Base-by-base conservation (phyloP, 2,329 filamentous ascomycete genomes). In the Colletotrichum sp. region DNA sequence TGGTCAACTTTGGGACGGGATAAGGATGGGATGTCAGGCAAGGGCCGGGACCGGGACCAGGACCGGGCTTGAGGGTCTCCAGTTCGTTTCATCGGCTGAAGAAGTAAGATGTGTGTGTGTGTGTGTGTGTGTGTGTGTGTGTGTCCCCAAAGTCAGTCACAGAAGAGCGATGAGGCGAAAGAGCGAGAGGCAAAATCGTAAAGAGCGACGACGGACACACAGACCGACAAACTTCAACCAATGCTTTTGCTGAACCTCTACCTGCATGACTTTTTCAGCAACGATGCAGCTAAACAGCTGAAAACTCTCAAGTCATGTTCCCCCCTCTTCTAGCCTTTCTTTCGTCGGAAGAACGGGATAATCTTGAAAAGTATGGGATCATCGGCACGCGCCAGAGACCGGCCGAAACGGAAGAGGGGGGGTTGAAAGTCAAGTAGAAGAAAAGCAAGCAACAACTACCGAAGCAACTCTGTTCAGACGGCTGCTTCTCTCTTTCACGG, bases 71-170 rank as follows among this genome's bases (percentile, higher is more conserved):
- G 30, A 32, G 61, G 64, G 71, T 69, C 64, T 73, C 71, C 55
- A 55, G 71, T 73, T 73, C 71, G 71, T 73, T 73, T 73, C 71
- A 73, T 73, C 71, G 64, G 64, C 55, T 73, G 70, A 72, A 65
- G 34, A 57, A 61, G 28, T 18, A 32, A 61, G 28, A 30, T 30
- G 16, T n/a, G 43, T 48, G 43, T 48, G 39, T 30, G 21, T 60
- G 9, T 12, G 39, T 48, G 39, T 30, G 16, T n/a, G 39, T 48
- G 39, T 30, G 16, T n/a, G 39, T 48, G 39, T 48, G 39, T 30
- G 21, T 60, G 9, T 12, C 36, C 36, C 24, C 52, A 57, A 57
- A 57, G 36, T 39, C 15, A 61, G 57, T 61, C 24, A 30, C 57
- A 61, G 57, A 55, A 21, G 32, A 57, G 70, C 61, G 52, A 57